These are phyloP conservation scores for Suillus cothurnatus DNA, from an alignment of 768 basidiomycete species.

Conservation along the genomic window DNA sequence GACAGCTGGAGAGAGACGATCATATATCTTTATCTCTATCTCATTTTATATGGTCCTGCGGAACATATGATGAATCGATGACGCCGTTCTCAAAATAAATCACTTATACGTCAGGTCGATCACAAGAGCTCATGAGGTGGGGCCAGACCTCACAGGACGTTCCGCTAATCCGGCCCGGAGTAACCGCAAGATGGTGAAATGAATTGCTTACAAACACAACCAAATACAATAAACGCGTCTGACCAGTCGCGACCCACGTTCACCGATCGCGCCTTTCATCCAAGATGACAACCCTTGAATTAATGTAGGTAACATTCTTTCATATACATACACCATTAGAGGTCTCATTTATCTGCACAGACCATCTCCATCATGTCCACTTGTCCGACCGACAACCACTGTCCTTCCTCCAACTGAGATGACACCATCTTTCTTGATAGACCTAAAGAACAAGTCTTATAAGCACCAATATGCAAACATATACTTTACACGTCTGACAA, in stretches of 20 bases:
- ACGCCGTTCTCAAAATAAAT: too few relatives aligned
- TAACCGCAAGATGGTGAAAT: too few relatives aligned
- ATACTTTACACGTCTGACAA: slow-evolving; percentile 61
- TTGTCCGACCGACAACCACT: slow-evolving; percentile 31
- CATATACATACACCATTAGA: background rate
- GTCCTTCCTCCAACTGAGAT: slow-evolving; percentile 30
- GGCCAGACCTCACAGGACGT: too few relatives aligned
- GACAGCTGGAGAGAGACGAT: too few relatives aligned
- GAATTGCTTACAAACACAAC: slow-evolving; percentile 6
- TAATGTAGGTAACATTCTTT: slow-evolving; percentile 11
- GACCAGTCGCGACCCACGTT: background rate
- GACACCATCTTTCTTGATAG: slow-evolving; percentile 46
- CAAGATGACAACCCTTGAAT: slow-evolving; percentile 2
- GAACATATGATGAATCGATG: too few relatives aligned
- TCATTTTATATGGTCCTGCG: background rate
- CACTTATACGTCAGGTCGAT: too few relatives aligned
- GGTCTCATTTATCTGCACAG: slow-evolving; percentile 18
- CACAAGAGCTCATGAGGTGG: too few relatives aligned
- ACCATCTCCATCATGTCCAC: slow-evolving; percentile 21
- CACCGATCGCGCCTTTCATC: background rate
- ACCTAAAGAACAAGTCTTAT: slow-evolving; percentile 51
- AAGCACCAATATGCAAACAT: slow-evolving; percentile 74
- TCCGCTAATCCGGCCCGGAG: too few relatives aligned
- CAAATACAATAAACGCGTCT: slow-evolving; percentile 14
- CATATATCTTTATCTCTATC: too few relatives aligned